These are phyloP conservation scores for Crithidia brevicula DNA, from an alignment of 208 protist species.

Conservation along the genomic window DNA sequence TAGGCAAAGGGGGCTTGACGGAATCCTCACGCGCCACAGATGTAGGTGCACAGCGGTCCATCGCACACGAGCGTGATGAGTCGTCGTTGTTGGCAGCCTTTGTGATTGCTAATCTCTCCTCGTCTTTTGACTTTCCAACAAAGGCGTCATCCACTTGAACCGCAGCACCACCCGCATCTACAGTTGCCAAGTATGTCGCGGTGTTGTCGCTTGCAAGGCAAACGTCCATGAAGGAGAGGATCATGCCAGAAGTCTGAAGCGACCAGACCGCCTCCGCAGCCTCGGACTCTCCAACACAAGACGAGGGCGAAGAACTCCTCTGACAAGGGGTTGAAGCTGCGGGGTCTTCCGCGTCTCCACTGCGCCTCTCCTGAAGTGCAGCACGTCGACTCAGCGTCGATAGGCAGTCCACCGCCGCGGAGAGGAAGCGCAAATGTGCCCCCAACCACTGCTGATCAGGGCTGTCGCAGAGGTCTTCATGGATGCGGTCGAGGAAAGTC, in stretches of 20 bases:
- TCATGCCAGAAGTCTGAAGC: slow-evolving; percentile 8
- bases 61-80: too few species aligned
- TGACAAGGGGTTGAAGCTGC: not conserved
- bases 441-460: not conserved
- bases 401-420: not conserved
- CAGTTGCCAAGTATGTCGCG: not conserved
- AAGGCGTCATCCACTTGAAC: too few species aligned
- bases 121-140: too few species aligned
- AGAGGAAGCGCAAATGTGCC: not conserved
- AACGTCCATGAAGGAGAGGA: not conserved
- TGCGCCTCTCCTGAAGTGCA: not conserved
- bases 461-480: not conserved
- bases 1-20: not conserved
- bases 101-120: too few species aligned
- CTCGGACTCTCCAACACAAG: slow-evolving; percentile 5
- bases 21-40: not conserved
- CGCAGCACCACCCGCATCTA: not conserved
- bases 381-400: not conserved
- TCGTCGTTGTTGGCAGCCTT: too few species aligned
- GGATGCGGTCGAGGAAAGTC: too few species aligned
- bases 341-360: not conserved
- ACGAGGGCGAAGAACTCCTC: too few species aligned
- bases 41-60: too few species aligned
- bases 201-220: too few species aligned
- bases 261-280: slow-evolving; percentile 22